These are phyloP conservation scores for Leptosphaerulina australis DNA, from an alignment of 2,329 filamentous ascomycete species.

Conservation along the genomic window DNA sequence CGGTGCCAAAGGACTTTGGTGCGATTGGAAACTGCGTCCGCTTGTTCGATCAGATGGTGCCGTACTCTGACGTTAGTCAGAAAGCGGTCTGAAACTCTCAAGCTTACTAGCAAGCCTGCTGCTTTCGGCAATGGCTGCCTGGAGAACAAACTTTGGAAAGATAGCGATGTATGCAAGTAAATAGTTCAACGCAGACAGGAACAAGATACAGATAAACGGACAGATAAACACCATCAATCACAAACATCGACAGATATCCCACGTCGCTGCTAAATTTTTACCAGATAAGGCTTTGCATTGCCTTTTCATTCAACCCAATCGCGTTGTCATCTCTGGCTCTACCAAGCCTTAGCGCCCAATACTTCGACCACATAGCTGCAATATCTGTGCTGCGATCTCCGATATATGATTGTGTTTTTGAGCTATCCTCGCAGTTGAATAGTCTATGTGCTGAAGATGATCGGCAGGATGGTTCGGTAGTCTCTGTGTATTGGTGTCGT, in stretches of 20 bases:
- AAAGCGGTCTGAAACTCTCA: neutral
- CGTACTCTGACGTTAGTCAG: neutral
- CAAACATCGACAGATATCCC: no score
- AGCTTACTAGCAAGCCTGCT: neutral
- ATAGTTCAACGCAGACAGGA: no score
- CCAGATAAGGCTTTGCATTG: no score
- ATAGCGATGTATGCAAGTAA: neutral
- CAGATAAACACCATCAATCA: no score
- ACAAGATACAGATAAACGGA: no score
- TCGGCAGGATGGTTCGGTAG: conserved; percentile 12
- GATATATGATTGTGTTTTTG: conserved; percentile 14
- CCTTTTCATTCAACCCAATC: neutral
- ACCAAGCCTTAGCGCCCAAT: neutral
- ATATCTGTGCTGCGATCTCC: conserved; percentile 5
- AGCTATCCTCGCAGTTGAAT: neutral
- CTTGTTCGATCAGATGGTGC: conserved; percentile 17
- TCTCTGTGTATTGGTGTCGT: conserved; percentile 14
- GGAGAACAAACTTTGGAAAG: no score
- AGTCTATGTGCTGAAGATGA: neutral
- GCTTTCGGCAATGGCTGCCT: neutral
- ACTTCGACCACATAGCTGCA: conserved; percentile 4
- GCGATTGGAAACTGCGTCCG: conserved; percentile 20
- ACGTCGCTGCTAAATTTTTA: no score
- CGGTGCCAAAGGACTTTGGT: neutral
- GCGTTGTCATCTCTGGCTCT: neutral